A percentile compares a stretch with the other conserved stretches of the same genome.
Evolutionary conservation across 1,284 basidiomycete genomes (phyloP).

Genomic region (Heterobasidion occidentale): DNA sequence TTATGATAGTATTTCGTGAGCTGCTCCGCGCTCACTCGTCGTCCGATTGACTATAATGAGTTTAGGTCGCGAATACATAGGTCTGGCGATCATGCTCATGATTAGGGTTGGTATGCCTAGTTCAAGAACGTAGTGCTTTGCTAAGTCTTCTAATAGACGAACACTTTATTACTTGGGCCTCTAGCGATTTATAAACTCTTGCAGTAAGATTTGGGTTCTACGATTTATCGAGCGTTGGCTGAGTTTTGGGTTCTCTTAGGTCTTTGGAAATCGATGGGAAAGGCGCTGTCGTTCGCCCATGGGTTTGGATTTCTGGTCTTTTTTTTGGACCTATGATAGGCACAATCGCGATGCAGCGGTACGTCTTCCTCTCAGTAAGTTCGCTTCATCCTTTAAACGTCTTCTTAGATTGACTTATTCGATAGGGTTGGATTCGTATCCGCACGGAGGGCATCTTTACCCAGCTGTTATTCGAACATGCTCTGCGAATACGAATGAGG

Average conservation of each 20-base stretch:
- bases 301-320: slow-evolving; percentile 58
- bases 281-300: slow-evolving; percentile 32
- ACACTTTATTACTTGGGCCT: slow-evolving; percentile 28
- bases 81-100: slow-evolving; percentile 14
- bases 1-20: slow-evolving; percentile 17
- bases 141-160: background rate
- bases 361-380: slow-evolving; percentile 37
- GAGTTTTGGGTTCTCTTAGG: slow-evolving; percentile 26
- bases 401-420: background rate
- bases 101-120: slow-evolving; percentile 9
- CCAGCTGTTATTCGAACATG: slow-evolving; percentile 49
- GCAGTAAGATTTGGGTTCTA: slow-evolving; percentile 10
- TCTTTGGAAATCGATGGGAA: slow-evolving; percentile 25
- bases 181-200: slow-evolving; percentile 39
- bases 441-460: slow-evolving; percentile 43
- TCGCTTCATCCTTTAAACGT: background rate
- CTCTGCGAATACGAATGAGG: slow-evolving; percentile 46
- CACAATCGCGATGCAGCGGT: slow-evolving; percentile 36
- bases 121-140: background rate
- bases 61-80: slow-evolving; percentile 16
- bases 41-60: background rate
- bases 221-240: background rate
- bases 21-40: slow-evolving; percentile 1
- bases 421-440: slow-evolving; percentile 26
- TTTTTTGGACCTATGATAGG: slow-evolving; percentile 48